phyloP scores from a whole-genome alignment of 768 basidiomycete genomes.

The Hebeloma cylindrosporum region DNA sequence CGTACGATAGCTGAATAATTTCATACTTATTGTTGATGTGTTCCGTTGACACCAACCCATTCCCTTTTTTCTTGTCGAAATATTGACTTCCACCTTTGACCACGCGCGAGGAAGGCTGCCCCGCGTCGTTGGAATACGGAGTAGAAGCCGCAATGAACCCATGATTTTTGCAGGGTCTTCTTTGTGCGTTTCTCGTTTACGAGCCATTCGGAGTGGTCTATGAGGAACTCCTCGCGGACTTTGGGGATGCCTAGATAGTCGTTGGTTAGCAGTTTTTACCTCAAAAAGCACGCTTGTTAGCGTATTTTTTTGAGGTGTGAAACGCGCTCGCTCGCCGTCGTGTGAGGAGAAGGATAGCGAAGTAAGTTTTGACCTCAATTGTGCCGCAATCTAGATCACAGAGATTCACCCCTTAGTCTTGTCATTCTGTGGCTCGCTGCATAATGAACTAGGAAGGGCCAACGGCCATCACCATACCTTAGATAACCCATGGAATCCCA shows the following conservation, averaged over 20 bases:
- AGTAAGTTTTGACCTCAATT: too few relatives aligned
- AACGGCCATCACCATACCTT: too few relatives aligned
- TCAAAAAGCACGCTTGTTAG: conserved; percentile 54
- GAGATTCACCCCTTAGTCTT: too few relatives aligned
- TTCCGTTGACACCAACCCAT: conserved; percentile 75
- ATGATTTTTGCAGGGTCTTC: conserved; percentile 64
- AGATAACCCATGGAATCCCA: too few relatives aligned
- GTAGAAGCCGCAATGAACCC: conserved; percentile 42
- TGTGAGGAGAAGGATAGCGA: too few relatives aligned
- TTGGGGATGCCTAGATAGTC: conserved; percentile 73
- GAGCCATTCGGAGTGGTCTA: conserved; percentile 62
- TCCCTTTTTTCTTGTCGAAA: conserved; percentile 74
- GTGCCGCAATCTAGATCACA: too few relatives aligned
- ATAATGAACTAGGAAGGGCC: too few relatives aligned
- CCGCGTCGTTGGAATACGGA: conserved; percentile 13
- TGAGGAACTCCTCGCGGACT: conserved; percentile 62
- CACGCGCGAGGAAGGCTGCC: conserved; percentile 51
- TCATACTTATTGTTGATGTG: conserved; percentile 69
- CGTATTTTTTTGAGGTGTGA: conserved; percentile 59
- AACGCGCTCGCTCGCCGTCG: too few relatives aligned
- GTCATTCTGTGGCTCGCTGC: too few relatives aligned
- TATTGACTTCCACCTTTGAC: conserved; percentile 68
- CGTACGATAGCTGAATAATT: too few relatives aligned
- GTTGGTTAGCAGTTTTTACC: conserved; percentile 57
- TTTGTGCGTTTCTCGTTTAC: conserved; percentile 84